Percentiles rank a stretch among this genome's conserved stretches.
phyloP scores from a whole-genome alignment of 2,329 filamentous ascomycete genomes.

The Calonectria pauciramosa region DNA sequence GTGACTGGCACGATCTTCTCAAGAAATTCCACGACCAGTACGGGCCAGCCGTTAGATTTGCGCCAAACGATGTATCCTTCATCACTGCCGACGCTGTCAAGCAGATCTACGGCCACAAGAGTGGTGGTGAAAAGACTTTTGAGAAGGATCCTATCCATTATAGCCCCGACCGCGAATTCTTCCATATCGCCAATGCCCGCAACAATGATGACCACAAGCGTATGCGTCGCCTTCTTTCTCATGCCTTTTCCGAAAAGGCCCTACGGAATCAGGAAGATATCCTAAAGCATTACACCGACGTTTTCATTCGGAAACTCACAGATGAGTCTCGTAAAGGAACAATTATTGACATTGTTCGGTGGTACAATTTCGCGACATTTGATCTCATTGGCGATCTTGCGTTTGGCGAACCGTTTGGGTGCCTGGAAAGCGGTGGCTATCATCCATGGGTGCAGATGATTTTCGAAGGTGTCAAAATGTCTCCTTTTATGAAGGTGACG shows the following conservation, averaged over 20 bases:
- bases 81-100: not conserved
- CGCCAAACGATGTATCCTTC: not conserved
- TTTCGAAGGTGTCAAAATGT: not conserved
- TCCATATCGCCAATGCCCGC: not conserved
- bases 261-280: not conserved
- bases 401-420: not conserved
- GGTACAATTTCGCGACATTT: not conserved
- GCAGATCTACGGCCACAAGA: not conserved
- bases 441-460: not conserved
- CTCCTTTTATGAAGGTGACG: not conserved
- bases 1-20: not conserved
- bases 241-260: not conserved
- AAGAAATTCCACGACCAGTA: not conserved
- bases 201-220: not conserved
- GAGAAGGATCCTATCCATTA: not conserved
- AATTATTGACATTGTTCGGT: not conserved
- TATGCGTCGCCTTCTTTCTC: not conserved
- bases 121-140: not conserved
- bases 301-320: not conserved
- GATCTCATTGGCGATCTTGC: not conserved
- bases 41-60: not conserved
- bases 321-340: not conserved
- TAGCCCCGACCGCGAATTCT: not conserved
- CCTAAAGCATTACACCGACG: not conserved
- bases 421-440: not conserved